Conservation (phyloP, 1,284 basidiomycete species). For the Tilletia caries region DNA sequence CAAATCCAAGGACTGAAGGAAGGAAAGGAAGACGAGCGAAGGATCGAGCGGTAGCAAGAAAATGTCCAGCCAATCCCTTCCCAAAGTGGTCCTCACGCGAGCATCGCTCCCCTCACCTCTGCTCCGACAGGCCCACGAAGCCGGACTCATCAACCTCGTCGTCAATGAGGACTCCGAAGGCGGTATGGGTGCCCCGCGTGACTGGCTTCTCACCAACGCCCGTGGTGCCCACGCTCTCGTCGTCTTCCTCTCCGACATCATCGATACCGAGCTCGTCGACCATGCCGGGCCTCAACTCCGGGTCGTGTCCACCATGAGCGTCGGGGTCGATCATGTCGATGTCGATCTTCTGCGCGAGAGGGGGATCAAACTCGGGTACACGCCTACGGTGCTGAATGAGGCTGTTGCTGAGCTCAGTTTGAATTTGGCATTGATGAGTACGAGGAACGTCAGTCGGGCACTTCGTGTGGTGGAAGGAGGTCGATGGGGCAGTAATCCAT, state of each 20-base stretch:
- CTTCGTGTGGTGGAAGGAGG: constrained; percentile 67
- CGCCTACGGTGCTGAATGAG: constrained; percentile 81
- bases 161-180: background rate
- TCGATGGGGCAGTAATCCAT: constrained; percentile 66
- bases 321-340: constrained; percentile 70
- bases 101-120: background rate
- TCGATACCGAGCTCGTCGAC: constrained; percentile 58
- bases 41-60: background rate
- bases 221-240: constrained; percentile 1
- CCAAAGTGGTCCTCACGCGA: constrained; percentile 9
- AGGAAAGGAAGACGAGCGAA: background rate
- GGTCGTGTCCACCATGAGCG: constrained; percentile 76
- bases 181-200: background rate
- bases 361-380: constrained; percentile 77
- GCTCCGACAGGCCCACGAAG: constrained; percentile 4
- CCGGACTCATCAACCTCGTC: constrained; percentile 3
- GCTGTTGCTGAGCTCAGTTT: constrained; percentile 85
- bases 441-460: constrained; percentile 68
- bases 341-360: constrained; percentile 65
- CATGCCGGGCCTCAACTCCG: constrained; percentile 61
- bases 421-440: constrained; percentile 86
- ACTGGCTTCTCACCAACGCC: background rate
- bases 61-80: background rate
- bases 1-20: too few species aligned
- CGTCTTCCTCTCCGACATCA: constrained; percentile 54